Evolutionary conservation across 2,329 filamentous ascomycete genomes (phyloP).

Genomic region (Trichoderma citrinoviride): DNA sequence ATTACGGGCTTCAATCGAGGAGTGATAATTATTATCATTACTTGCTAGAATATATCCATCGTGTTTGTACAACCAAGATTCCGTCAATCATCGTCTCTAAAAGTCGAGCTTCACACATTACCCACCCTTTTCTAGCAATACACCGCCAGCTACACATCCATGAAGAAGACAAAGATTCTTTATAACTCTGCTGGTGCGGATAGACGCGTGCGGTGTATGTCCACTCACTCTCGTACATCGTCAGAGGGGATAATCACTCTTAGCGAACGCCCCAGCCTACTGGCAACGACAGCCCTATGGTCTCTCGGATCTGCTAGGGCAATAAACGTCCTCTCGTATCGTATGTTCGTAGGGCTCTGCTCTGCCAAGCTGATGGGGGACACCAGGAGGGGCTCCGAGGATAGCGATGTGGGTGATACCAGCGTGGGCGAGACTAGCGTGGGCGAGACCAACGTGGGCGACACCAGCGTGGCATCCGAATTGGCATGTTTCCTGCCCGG

Average conservation of each 20-base stretch:
- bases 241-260: conserved; percentile 4
- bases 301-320: conserved; percentile 1
- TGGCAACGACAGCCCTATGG: not conserved
- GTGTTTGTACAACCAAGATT: not conserved
- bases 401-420: conserved; percentile 3
- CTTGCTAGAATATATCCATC: not conserved
- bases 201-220: not conserved
- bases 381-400: not conserved
- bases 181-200: not conserved
- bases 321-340: not conserved
- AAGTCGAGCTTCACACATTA: not conserved
- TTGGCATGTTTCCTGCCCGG: conserved; percentile 1
- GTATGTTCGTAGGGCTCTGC: not conserved
- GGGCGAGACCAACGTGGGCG: too few species aligned
- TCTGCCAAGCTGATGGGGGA: conserved; percentile 9
- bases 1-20: too few species aligned
- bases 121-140: not conserved
- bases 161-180: too few species aligned
- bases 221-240: conserved; percentile 1
- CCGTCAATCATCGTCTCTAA: not conserved
- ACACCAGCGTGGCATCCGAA: conserved; percentile 9
- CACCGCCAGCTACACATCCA: not conserved
- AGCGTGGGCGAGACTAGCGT: conserved; percentile 4
- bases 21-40: conserved; percentile 4
- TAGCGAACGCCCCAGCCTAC: not conserved